These are phyloP conservation scores for Zasmidium citrigriseum DNA, from an alignment of 2,329 filamentous ascomycete species.

Conservation along the genomic window DNA sequence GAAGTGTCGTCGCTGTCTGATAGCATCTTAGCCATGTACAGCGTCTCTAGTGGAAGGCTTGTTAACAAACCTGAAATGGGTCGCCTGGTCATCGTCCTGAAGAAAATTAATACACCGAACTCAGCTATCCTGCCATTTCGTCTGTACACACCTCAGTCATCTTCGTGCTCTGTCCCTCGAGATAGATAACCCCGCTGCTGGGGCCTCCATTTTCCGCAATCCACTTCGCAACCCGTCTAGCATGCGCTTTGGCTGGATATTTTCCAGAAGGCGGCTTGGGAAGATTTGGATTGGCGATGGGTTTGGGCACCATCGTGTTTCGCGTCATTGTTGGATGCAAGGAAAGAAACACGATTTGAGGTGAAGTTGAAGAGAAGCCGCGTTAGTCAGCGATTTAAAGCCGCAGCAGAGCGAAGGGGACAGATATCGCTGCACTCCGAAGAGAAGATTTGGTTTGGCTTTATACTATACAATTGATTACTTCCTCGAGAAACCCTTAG, in stretches of 20 bases:
- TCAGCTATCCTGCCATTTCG: not conserved
- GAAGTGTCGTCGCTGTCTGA: conserved; percentile 66
- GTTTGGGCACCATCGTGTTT: conserved; percentile 23
- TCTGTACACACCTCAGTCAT: conserved; percentile 63
- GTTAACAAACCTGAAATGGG: conserved; percentile 70
- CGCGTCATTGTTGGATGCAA: conserved; percentile 19
- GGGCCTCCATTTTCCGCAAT: conserved; percentile 67
- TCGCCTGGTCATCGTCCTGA: conserved; percentile 77
- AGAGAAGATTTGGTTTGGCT: too few species aligned
- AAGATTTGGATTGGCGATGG: conserved; percentile 38
- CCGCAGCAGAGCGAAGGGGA: not conserved
- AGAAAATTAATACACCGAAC: not conserved
- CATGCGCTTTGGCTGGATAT: conserved; percentile 85
- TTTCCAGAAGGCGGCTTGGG: conserved; percentile 48
- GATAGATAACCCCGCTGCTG: conserved; percentile 74
- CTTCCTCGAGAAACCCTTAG: not conserved
- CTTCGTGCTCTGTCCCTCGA: conserved; percentile 80
- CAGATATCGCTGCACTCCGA: too few species aligned
- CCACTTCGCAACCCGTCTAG: conserved; percentile 76
- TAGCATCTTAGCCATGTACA: not conserved
- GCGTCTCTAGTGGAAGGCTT: not conserved
- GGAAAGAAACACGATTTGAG: not conserved
- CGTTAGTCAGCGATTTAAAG: not conserved
- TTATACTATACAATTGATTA: not conserved
- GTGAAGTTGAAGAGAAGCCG: conserved; percentile 1